Conservation (phyloP, 106 monocot species). For the Dendrobium catenatum region DNA sequence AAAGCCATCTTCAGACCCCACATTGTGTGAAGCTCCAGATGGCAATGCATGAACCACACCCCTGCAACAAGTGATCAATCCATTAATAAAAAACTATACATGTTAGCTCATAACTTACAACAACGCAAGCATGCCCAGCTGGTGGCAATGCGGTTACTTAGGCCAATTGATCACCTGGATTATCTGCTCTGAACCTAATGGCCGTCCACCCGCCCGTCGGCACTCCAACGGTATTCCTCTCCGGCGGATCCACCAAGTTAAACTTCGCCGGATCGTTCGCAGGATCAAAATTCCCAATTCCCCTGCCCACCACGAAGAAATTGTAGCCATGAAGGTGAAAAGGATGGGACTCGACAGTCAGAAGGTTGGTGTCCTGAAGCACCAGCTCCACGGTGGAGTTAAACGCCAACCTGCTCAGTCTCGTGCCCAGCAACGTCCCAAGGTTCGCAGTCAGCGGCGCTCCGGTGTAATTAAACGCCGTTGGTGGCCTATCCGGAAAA, state of each 20-base stretch:
- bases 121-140: too few relatives aligned
- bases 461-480: constrained; percentile 21
- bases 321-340: constrained; percentile 27
- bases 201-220: constrained; percentile 29
- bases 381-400: constrained; percentile 21
- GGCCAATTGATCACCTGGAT: constrained; percentile 13
- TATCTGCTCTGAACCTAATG: constrained; percentile 20
- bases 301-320: constrained; percentile 31
- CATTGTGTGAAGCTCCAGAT: constrained; percentile 44
- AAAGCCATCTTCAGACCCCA: constrained; percentile 51
- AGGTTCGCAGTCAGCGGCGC: constrained; percentile 25
- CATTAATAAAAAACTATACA: background rate
- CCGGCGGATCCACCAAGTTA: constrained; percentile 27
- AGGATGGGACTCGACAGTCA: constrained; percentile 19
- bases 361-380: constrained; percentile 22
- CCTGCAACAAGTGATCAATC: constrained; percentile 1
- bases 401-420: constrained; percentile 19
- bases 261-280: constrained; percentile 18
- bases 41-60: constrained; percentile 32
- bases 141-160: too few relatives aligned
- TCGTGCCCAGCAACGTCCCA: constrained; percentile 9
- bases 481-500: constrained; percentile 21
- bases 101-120: too few relatives aligned
- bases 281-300: constrained; percentile 15
- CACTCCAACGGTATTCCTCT: constrained; percentile 27